Evolutionary conservation across 352 stramenopile genomes (phyloP).

Genomic region (Globisporangium cederbergense): DNA sequence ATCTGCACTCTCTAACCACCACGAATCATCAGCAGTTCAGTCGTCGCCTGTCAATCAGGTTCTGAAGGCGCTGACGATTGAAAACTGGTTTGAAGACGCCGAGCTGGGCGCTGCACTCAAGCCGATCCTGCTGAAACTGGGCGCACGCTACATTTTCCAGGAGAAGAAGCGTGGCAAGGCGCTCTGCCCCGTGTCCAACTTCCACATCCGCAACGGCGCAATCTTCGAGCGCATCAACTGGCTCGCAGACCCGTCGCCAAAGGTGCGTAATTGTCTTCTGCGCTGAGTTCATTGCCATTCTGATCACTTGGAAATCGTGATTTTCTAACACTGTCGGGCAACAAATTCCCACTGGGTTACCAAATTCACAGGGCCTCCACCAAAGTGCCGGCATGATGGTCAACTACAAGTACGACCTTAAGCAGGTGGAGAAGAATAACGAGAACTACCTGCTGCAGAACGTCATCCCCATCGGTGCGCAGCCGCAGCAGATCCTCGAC

Average conservation of each 20-base stretch:
- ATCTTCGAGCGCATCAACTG: constrained; percentile 87
- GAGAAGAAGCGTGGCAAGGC: constrained; percentile 84
- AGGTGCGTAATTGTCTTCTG: constrained; percentile 31
- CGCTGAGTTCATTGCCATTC: neutral
- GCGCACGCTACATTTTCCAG: constrained; percentile 65
- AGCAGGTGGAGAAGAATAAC: constrained; percentile 73
- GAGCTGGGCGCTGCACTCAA: constrained; percentile 40
- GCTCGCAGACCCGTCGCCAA: constrained; percentile 70
- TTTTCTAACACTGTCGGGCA: neutral
- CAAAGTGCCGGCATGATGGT: constrained; percentile 84
- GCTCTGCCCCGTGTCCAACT: constrained; percentile 81
- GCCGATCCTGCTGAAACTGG: constrained; percentile 64
- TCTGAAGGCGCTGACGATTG: constrained; percentile 35
- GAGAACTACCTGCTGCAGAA: constrained; percentile 82
- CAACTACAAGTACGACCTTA: constrained; percentile 87
- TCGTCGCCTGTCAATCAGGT: constrained; percentile 30
- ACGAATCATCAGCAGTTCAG: neutral
- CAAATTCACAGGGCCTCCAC: constrained; percentile 39
- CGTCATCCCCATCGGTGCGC: constrained; percentile 65
- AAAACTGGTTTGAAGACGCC: constrained; percentile 48
- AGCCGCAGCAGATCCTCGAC: constrained; percentile 53
- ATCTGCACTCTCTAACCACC: constrained; percentile 13
- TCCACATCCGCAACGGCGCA: constrained; percentile 81
- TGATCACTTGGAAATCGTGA: neutral
- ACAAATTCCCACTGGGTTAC: neutral